phyloP scores from a whole-genome alignment of 2,329 filamentous ascomycete genomes.

The Lachnellula cervina region DNA sequence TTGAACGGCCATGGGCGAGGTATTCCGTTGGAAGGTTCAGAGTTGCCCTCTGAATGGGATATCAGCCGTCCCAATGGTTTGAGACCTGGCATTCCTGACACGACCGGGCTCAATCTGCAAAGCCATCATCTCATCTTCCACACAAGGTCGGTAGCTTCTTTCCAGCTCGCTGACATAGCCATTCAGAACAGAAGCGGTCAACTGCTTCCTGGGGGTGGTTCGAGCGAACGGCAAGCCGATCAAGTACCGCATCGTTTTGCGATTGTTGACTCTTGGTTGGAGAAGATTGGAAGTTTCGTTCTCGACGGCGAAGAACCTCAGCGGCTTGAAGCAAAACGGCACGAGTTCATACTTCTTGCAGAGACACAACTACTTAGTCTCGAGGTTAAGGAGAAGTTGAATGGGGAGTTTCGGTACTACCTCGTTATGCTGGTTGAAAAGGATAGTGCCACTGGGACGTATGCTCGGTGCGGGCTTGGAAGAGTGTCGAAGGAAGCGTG shows the following conservation, averaged over 20 bases:
- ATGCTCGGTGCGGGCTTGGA: too few relatives aligned
- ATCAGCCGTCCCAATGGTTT: not conserved
- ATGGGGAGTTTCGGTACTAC: too few relatives aligned
- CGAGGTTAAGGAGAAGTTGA: not conserved
- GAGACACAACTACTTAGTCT: conserved; percentile 1
- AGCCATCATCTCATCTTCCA: not conserved
- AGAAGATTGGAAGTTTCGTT: not conserved
- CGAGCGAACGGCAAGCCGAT: not conserved
- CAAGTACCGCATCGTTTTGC: not conserved
- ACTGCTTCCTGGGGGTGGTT: not conserved
- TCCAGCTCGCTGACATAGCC: too few relatives aligned
- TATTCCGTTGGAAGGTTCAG: conserved; percentile 1
- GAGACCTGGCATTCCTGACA: too few relatives aligned
- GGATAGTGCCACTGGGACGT: too few relatives aligned
- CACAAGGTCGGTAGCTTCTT: not conserved
- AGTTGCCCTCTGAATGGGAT: conserved; percentile 1
- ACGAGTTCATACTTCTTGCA: conserved; percentile 1
- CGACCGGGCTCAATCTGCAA: not conserved
- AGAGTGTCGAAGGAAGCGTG: too few relatives aligned
- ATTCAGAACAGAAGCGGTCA: too few relatives aligned
- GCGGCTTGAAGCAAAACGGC: not conserved
- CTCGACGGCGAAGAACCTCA: conserved; percentile 1
- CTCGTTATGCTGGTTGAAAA: too few relatives aligned
- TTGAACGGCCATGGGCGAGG: conserved; percentile 1
- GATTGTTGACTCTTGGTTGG: not conserved